Base-by-base conservation (phyloP, 2,329 filamentous ascomycete species). In the Penicillium sp. region DNA sequence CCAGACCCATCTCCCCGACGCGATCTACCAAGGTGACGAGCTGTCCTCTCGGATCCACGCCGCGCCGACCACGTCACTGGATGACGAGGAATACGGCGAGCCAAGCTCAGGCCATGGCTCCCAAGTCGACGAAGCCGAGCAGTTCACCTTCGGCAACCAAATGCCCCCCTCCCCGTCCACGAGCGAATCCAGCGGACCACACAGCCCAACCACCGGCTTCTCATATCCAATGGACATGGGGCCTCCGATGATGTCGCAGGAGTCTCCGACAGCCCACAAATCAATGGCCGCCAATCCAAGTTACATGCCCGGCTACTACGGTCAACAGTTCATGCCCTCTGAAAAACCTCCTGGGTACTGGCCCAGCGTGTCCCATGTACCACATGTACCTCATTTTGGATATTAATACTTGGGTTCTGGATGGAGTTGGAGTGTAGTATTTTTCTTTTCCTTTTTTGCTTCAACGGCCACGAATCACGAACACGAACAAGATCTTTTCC, bases 171-270 rank as follows among this genome's bases (percentile, higher is more conserved):
- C 60, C 1, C 60, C 60, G 9, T 53, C 58, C 5, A 54, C 58
- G n/a, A 63, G 60, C 33, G 55, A 54, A 18, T 63, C 58, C 9
- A 63, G 60, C 47, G 60, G 56, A 2, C 55, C 60, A 1, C 58
- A 55, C 14, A 62, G 59, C 33, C 59, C 60, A 9, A 48, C 50
- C 3, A 49, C 51, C 1, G 51, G 43, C 3, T 62, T 50, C n/a
- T 18, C 53, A 10, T 60, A 58, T 9, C 50, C 48, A 1, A 20
- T 56, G 24, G 10, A 25, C 3, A 52, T 62, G 49, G 31, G 36
- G 4, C 46, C 48, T 1, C 28, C 42, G 5, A 41, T 52, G n/a
- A 18, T 61, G n/a, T 46, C 53, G 9, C 56, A 55, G 3, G 51
- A 51, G n/a, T 40, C 56, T 3, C 40, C 50, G 0, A 49, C 28